Percentiles rank a stretch among this genome's conserved stretches.
phyloP scores from a whole-genome alignment of 257 asterid genomes.

The Primulina eburnea region DNA sequence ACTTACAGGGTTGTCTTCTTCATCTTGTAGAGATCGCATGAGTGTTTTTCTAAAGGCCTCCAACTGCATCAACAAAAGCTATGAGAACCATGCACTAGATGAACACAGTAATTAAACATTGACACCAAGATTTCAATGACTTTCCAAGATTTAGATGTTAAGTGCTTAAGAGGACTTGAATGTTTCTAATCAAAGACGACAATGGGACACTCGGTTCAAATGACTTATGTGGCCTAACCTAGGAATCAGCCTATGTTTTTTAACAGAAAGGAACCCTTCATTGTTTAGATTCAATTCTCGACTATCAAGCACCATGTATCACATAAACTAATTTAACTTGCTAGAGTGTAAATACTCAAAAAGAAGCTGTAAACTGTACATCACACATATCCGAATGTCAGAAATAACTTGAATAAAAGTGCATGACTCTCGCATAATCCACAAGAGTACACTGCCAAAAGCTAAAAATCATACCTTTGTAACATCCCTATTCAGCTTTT shows the following conservation, averaged over 20 bases:
- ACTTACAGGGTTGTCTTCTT: constrained; percentile 68
- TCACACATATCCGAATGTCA: too few species aligned
- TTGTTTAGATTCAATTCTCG: neutral
- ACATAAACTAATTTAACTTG: neutral
- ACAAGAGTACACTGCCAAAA: neutral
- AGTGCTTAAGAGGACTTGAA: neutral
- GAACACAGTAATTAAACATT: constrained; percentile 12
- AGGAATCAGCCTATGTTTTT: neutral
- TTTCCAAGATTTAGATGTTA: neutral
- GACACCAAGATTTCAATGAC: neutral
- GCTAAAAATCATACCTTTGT: constrained; percentile 34
- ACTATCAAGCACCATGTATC: too few species aligned
- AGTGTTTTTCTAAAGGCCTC: constrained; percentile 85
- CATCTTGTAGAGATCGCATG: constrained; percentile 84
- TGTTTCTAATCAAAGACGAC: neutral
- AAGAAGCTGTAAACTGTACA: too few species aligned
- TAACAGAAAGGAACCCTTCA: neutral
- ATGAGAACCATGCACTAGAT: constrained; percentile 19
- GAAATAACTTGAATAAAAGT: too few species aligned
- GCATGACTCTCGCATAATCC: neutral
- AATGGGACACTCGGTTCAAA: neutral
- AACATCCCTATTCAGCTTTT: constrained; percentile 55
- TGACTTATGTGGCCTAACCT: neutral
- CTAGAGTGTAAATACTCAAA: too few species aligned
- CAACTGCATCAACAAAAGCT: constrained; percentile 51